Evolutionary conservation across 768 basidiomycete genomes (phyloP).

Genomic region (Vararia minispora): DNA sequence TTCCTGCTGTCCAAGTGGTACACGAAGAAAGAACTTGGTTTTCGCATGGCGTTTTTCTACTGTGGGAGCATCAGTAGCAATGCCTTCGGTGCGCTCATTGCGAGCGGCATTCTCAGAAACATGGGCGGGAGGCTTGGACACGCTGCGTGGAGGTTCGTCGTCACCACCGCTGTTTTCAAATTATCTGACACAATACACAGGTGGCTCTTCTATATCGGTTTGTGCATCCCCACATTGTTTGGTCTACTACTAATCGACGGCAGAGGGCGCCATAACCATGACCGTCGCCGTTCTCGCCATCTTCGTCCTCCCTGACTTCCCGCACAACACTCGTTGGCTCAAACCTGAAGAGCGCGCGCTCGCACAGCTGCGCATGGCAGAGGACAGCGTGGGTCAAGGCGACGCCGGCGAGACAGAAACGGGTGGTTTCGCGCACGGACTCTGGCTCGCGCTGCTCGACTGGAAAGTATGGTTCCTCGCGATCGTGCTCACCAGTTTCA

Average conservation of each 20-base stretch:
- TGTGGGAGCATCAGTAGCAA: slow-evolving; percentile 72
- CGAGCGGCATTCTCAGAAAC: slow-evolving; percentile 55
- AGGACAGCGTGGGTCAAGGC: slow-evolving; percentile 48
- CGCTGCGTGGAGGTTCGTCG: slow-evolving; percentile 55
- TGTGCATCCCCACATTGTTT: too few species aligned
- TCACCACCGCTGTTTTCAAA: slow-evolving; percentile 5
- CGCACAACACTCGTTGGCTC: slow-evolving; percentile 42
- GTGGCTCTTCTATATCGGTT: slow-evolving; percentile 63
- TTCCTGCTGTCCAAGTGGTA: slow-evolving; percentile 61
- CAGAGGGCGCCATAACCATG: slow-evolving; percentile 47
- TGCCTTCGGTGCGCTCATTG: slow-evolving; percentile 69
- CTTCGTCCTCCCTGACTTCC: slow-evolving; percentile 65
- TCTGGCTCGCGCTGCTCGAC: slow-evolving; percentile 53
- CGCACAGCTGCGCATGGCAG: slow-evolving; percentile 48
- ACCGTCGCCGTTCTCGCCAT: slow-evolving; percentile 38
- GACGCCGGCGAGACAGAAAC: slow-evolving; percentile 29
- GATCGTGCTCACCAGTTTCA: slow-evolving; percentile 45
- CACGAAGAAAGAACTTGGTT: slow-evolving; percentile 53
- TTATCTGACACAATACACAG: slow-evolving; percentile 21
- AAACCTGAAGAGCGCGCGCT: slow-evolving; percentile 44
- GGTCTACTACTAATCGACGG: too few species aligned
- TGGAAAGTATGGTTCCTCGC: slow-evolving; percentile 81
- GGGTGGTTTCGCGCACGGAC: slow-evolving; percentile 30
- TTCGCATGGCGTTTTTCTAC: slow-evolving; percentile 51
- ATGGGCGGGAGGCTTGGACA: slow-evolving; percentile 60